Evolutionary conservation across 2,329 filamentous ascomycete genomes (phyloP).

Genomic region (Trichoderma sp.): DNA sequence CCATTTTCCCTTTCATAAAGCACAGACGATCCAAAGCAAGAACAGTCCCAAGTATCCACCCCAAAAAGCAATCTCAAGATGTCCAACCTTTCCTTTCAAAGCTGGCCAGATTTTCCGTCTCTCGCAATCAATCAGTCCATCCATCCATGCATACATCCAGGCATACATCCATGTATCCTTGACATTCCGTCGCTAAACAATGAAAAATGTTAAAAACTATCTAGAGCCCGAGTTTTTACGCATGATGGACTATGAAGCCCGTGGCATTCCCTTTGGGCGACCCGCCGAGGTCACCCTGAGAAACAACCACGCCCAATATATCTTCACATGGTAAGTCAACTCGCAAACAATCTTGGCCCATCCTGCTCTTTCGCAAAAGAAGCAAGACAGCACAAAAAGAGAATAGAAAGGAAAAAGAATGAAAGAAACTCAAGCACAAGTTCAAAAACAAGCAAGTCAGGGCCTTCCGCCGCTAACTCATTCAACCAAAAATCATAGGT

Average conservation of each 20-base stretch:
- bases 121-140: background rate
- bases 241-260: slow-evolving; percentile 71
- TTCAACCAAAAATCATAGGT: slow-evolving; percentile 58
- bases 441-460: background rate
- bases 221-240: slow-evolving; percentile 77
- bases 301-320: slow-evolving; percentile 98
- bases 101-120: background rate
- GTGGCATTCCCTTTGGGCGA: slow-evolving; percentile 87
- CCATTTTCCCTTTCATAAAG: background rate
- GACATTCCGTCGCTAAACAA: background rate
- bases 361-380: background rate
- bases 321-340: slow-evolving; percentile 85
- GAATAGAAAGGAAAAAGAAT: background rate
- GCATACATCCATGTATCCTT: background rate
- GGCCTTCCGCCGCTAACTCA: slow-evolving; percentile 2
- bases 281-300: slow-evolving; percentile 86
- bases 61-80: background rate
- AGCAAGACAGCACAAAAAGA: background rate
- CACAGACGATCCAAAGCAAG: background rate
- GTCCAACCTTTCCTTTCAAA: background rate
- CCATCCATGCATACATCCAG: background rate
- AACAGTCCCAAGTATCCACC: background rate
- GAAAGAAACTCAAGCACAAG: background rate
- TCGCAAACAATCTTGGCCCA: background rate
- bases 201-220: slow-evolving; percentile 11